These are phyloP conservation scores for Crassisporium funariophilum DNA, from an alignment of 768 basidiomycete genomes.

Conservation along the genomic window DNA sequence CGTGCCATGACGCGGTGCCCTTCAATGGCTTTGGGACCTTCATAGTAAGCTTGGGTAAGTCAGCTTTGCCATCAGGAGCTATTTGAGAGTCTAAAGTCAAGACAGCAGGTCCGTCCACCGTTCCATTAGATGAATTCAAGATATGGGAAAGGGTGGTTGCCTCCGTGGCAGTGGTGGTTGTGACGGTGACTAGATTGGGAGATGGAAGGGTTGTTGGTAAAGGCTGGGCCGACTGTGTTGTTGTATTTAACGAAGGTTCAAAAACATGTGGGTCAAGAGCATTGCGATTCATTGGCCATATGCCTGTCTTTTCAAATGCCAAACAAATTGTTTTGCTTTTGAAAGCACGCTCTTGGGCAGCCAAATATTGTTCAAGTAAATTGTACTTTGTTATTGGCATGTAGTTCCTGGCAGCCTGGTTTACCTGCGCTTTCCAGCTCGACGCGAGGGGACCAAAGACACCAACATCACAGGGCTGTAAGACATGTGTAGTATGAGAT, in stretches of 20 bases:
- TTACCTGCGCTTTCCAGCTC: conserved; percentile 31
- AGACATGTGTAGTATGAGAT: conserved; percentile 38
- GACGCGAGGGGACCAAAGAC: conserved; percentile 37
- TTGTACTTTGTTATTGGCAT: conserved; percentile 30
- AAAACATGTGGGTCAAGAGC: conserved; percentile 20
- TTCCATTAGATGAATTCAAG: not conserved
- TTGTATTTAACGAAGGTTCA: conserved; percentile 28
- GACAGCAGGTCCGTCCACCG: not conserved
- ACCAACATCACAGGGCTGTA: conserved; percentile 38
- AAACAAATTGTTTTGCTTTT: conserved; percentile 28
- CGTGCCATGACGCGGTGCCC: conserved; percentile 6
- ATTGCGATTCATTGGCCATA: conserved; percentile 28
- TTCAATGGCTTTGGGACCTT: not conserved
- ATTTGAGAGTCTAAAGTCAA: not conserved
- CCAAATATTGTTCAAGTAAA: conserved; percentile 26
- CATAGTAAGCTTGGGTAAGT: conserved; percentile 1
- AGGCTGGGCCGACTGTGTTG: conserved; percentile 24
- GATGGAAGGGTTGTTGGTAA: conserved; percentile 18
- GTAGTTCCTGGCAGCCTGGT: conserved; percentile 2
- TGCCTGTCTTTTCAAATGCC: conserved; percentile 33
- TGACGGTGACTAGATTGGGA: conserved; percentile 1
- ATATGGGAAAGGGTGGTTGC: not conserved
- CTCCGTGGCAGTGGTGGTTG: not conserved
- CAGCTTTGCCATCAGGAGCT: not conserved
- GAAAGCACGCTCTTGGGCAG: conserved; percentile 23